Evolutionary conservation across 2,329 filamentous ascomycete species (phyloP), one percentile per base, ranked within the genome.

Genomic region (Beauveria scarabaeidicola): DNA sequence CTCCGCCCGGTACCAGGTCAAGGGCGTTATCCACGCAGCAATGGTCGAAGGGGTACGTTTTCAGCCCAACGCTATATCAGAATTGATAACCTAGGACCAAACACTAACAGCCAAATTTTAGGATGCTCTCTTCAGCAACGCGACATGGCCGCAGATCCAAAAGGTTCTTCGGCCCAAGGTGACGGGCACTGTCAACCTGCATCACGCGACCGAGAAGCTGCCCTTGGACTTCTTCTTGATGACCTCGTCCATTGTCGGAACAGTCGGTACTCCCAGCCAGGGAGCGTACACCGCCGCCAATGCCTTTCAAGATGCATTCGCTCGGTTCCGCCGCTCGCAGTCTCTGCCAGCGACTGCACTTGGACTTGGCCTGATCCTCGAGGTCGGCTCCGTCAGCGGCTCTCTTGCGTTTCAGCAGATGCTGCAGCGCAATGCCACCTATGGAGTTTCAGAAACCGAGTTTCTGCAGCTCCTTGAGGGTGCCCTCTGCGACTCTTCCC

Each of bases 21-120:
- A 19, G 15, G 76, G 76, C 38, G 65, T 77, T 3, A 64, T 77
- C 23, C 73, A 77, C 46, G 66, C 69, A 5, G 70, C 76, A 25
- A 74, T 77, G 72, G 72, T 76, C 27, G 27, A 29, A 29, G 27
- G 27, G 27, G 27, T 29, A n/a, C n/a, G n/a, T n/a, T n/a, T n/a
- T n/a, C n/a, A n/a, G n/a, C n/a, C n/a, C n/a, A n/a, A n/a, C n/a
- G n/a, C n/a, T n/a, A n/a, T n/a, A 29, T 29, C 27, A 29, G 27
- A 29, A 27, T n/a, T n/a, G n/a, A n/a, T 8, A 27, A 27, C 25
- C 25, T 27, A 27, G 25, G 6, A 27, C 6, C 6, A 61, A 67
- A 8, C 55, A 63, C 43, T 46, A 25, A 46, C 43, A 11, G 7
- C 9, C 9, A 11, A 29, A 29, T 9, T 15, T 32, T 9, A 52